Conservation (phyloP, 148 eudicot species). For the Vaccinium darrowii region DNA sequence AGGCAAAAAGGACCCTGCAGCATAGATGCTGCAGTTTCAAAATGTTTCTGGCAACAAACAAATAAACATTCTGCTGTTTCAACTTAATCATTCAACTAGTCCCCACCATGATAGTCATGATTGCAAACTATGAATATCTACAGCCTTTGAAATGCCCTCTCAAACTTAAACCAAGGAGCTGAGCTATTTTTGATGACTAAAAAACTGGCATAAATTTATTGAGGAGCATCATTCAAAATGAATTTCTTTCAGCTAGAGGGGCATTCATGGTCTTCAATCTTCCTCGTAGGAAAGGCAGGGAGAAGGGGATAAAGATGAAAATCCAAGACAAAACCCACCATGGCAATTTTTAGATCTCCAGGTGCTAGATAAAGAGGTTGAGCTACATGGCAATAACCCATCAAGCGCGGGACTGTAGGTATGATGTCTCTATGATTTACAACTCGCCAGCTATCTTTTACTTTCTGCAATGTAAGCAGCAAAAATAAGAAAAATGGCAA, state of each 20-base stretch:
- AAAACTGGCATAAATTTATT: not conserved
- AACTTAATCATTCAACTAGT: not conserved
- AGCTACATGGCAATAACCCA: slow-evolving; percentile 99
- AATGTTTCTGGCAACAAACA: not conserved
- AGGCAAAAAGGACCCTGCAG: not conserved
- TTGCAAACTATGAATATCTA: not conserved
- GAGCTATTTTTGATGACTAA: not conserved
- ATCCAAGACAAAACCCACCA: slow-evolving; percentile 41
- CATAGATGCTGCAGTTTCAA: not conserved
- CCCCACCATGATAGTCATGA: not conserved
- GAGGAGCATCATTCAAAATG: not conserved
- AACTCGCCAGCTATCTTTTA: slow-evolving; percentile 96
- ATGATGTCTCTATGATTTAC: slow-evolving; percentile 97
- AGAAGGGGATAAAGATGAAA: slow-evolving; percentile 9
- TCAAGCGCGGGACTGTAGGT: slow-evolving; percentile 96
- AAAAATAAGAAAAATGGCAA: slow-evolving; percentile 7
- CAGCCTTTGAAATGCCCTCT: not conserved
- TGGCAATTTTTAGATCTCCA: slow-evolving; percentile 41
- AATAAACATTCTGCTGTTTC: not conserved
- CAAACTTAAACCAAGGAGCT: not conserved
- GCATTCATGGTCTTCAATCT: not conserved
- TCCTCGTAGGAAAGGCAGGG: not conserved
- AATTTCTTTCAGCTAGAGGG: not conserved
- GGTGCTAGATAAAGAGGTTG: slow-evolving; percentile 86
- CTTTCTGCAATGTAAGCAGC: slow-evolving; percentile 57